Base-by-base conservation (phyloP, 2,329 filamentous ascomycete genomes). In the Pseudogymnoascus sp. region DNA sequence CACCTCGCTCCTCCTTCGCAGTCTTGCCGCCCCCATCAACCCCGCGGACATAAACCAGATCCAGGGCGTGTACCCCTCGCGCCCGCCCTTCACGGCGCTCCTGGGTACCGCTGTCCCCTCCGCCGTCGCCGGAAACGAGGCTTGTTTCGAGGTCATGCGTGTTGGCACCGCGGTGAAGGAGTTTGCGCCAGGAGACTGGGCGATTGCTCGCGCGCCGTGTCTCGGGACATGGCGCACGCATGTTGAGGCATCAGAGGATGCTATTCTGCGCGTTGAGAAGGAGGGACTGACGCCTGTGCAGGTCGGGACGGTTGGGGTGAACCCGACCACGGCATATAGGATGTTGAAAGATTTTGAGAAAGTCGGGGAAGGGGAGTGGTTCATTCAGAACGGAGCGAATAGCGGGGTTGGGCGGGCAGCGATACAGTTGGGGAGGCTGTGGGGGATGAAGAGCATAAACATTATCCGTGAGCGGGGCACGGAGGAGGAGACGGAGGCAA, bases 41-140 rank as follows among this genome's bases (percentile, higher is more conserved):
- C 94, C 94, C 23, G 92, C 94, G 71, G 94, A 99, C 77, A 90
- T 99, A 75, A 99, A 99, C 80, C 93, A 93, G 71, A 90, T 99
- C 71, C 94, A 99, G 79, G 94, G 94, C 67, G 92, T 93, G 3
- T 99, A 99, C 78, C 93, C 93, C 65, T 86, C 86, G 52, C 91
- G 91, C 73, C 92, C 92, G 0, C 79, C 83, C 49, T 92, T 96
- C 76, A 87, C 85, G 16, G 87, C 86, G 5, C 76, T 84, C 1
- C 84, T 99, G 62, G 90, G 92, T 63, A 97, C 92, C 0, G 68
- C 85, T 0, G 79, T 86, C 23, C 91, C 92, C 2, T 84, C 89
- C 6, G 90, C 91, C 1, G 84, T 94, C 1, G 89, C 86, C 1
- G 92, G 92, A 26, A 97, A 97, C 73, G 95, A 99, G 75, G 95